Evolutionary conservation across 1,284 basidiomycete genomes (phyloP), one percentile per base, ranked within the genome.

Genomic region (Trichosporon ovoides): DNA sequence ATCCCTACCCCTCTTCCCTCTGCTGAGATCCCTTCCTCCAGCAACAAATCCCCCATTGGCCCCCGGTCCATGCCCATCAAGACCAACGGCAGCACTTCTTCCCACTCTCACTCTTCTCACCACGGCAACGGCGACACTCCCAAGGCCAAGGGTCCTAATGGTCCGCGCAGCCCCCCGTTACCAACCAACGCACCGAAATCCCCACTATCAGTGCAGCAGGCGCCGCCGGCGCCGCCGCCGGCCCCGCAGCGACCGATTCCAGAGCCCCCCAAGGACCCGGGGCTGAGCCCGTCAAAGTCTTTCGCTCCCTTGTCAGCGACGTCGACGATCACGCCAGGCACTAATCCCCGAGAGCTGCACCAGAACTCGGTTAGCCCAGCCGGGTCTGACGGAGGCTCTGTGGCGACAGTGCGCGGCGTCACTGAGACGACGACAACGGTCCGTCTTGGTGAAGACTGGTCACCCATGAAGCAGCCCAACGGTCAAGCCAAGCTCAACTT

Each of bases 401-500:
- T 53, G 13, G 58, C 60, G 24, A 61, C 60, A 2, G 56, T 60
- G 16, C 60, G 60, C 18, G 51, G 56, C 13, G 38, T 56, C 12
- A 54, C 40, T 6, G 37, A 36, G 43, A 16, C 31, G 18, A 16
- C 37, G 43, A 16, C 31, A 18, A 16, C 37, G 11, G 28, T 24
- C 5, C 37, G 37, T 18, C 34, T 50, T 10, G 13, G 54, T 16
- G 49, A 40, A 38, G 51, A 51, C 46, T 50, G 18, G 18, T 38
- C 31, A 34, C 43, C 33, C 11, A 34, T 24, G 20, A 20, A n/a
- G 52, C 53, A 46, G 22, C 13, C 43, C 14, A 46, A 46, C 16
- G 43, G 43, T 7, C 24, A 16, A 16, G 24, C 43, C 6, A 46
- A 46, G 4, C 59, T 75, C 6, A 69, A 72, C 58, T 62, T 76